Percentiles rank a stretch among this genome's conserved stretches.
These are phyloP conservation scores for Euphorbia schlechtendalii DNA, from an alignment of 441 rosid species.

Conservation along the genomic window DNA sequence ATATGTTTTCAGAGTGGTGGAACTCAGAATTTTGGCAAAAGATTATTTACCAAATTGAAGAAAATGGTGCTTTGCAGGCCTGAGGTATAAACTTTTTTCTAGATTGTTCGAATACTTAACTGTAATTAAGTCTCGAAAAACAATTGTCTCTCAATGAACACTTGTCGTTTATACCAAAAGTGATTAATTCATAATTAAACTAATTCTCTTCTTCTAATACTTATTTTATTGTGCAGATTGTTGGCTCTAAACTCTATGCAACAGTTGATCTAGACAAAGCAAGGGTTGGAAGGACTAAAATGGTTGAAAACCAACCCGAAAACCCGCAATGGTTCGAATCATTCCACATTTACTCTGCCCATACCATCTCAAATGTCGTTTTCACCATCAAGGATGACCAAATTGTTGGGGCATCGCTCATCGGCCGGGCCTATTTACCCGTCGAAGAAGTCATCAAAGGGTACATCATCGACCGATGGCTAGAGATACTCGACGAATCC, in stretches of 20 bases:
- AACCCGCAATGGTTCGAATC: conserved; percentile 84
- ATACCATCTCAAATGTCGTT: conserved; percentile 55
- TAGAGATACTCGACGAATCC: conserved; percentile 58
- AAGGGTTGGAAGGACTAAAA: conserved; percentile 85
- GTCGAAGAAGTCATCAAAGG: conserved; percentile 58
- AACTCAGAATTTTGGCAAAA: conserved; percentile 25
- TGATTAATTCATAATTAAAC: neutral
- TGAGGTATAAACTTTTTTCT: conserved; percentile 18
- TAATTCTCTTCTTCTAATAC: neutral
- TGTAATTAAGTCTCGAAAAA: no score
- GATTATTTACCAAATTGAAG: conserved; percentile 35
- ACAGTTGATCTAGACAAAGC: conserved; percentile 83
- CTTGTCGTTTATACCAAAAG: no score
- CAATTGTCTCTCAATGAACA: no score
- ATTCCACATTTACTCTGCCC: conserved; percentile 86
- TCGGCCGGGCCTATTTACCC: conserved; percentile 85
- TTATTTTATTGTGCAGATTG: conserved; percentile 29
- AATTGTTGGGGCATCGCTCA: conserved; percentile 66
- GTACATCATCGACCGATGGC: conserved; percentile 61
- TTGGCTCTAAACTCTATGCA: conserved; percentile 65
- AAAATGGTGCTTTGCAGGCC: conserved; percentile 29
- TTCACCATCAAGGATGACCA: conserved; percentile 81
- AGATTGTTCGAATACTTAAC: no score
- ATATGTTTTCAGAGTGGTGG: conserved; percentile 15
- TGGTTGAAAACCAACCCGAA: conserved; percentile 35